A percentile compares a stretch with the other conserved stretches of the same genome.
phyloP scores from a whole-genome alignment of 2,329 filamentous ascomycete genomes.

The Monilinia fructigena region DNA sequence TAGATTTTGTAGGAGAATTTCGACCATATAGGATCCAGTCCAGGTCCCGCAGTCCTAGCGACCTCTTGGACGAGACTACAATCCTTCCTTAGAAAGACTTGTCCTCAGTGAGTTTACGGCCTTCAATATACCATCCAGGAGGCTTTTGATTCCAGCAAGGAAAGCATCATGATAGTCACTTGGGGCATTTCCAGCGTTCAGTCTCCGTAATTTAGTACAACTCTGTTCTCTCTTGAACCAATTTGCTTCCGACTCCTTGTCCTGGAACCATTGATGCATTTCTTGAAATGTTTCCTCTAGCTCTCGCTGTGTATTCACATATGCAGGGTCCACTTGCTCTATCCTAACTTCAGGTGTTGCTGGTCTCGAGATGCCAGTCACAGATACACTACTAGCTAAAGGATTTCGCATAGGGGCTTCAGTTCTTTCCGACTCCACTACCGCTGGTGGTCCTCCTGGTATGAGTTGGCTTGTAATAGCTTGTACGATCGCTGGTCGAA shows the following conservation, averaged over 20 bases:
- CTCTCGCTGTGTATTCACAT: constrained; percentile 80
- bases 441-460: constrained; percentile 45
- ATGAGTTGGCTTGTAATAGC: constrained; percentile 75
- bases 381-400: constrained; percentile 54
- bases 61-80: constrained; percentile 84
- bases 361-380: constrained; percentile 46
- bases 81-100: constrained; percentile 85
- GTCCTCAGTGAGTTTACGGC: constrained; percentile 79
- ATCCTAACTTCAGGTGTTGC: constrained; percentile 63
- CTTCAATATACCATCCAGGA: constrained; percentile 88
- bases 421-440: constrained; percentile 35
- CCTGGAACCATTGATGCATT: constrained; percentile 81
- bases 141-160: constrained; percentile 64
- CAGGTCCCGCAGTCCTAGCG: constrained; percentile 70
- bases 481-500: constrained; percentile 80
- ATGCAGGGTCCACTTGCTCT: constrained; percentile 74
- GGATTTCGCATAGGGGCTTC: constrained; percentile 46
- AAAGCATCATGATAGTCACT: constrained; percentile 73
- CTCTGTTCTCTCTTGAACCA: constrained; percentile 86
- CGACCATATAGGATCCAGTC: constrained; percentile 82
- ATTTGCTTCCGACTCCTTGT: constrained; percentile 85
- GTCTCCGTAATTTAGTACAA: constrained; percentile 69
- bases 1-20: constrained; percentile 83
- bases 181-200: constrained; percentile 81
- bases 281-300: constrained; percentile 83